Evolutionary conservation across 805 yeast species (phyloP).

Genomic region (Wickerhamiella siamensis): DNA sequence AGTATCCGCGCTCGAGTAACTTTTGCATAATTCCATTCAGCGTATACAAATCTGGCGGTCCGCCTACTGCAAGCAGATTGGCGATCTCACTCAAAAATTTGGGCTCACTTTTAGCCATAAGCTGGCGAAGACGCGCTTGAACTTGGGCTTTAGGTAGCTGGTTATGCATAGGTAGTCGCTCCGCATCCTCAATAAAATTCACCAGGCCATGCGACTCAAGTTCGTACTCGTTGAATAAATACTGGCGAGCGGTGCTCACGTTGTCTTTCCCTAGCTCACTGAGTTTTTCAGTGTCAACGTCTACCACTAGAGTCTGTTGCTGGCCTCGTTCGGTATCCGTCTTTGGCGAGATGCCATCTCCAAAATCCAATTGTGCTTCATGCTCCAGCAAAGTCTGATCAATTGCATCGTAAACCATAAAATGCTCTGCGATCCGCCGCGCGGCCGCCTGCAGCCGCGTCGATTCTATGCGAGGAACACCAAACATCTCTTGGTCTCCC

Average conservation of each 20-base stretch:
- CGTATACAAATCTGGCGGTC: constrained; percentile 16
- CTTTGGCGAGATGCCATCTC: background rate
- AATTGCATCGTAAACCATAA: constrained; percentile 20
- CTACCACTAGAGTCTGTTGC: background rate
- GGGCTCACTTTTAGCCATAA: constrained; percentile 1
- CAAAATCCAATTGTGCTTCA: constrained; percentile 10
- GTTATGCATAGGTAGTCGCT: background rate
- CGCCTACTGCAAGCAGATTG: constrained; percentile 13
- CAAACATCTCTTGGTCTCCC: constrained; percentile 14
- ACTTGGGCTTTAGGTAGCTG: background rate
- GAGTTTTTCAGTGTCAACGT: background rate
- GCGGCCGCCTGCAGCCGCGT: constrained; percentile 21
- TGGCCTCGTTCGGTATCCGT: too few relatives aligned
- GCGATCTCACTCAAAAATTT: constrained; percentile 14
- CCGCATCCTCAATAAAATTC: background rate
- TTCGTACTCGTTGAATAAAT: constrained; percentile 1
- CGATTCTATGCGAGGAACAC: constrained; percentile 18
- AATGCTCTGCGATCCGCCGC: constrained; percentile 22
- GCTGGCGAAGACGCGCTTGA: background rate
- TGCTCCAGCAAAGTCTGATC: constrained; percentile 18
- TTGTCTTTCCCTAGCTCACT: background rate
- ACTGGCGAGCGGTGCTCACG: background rate
- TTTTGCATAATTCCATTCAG: constrained; percentile 17
- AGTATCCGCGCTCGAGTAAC: constrained; percentile 13
- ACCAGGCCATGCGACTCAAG: background rate